Base-by-base conservation (phyloP, 2,329 filamentous ascomycete species). In the Colletotrichum theobromicola region DNA sequence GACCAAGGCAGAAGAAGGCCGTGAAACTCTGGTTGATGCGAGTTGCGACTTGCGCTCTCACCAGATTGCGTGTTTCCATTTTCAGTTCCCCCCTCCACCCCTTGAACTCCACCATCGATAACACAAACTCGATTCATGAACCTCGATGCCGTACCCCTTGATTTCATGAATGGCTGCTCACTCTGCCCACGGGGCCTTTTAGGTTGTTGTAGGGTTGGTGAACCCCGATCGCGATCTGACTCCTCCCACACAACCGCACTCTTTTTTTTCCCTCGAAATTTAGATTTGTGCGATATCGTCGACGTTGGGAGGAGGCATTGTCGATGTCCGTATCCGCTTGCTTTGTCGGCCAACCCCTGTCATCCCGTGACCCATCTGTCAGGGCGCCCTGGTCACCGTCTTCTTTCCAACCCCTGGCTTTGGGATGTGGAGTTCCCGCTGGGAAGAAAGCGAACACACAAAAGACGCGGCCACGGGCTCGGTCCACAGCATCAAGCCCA, bases 211-310 rank as follows among this genome's bases (percentile, higher is more conserved):
- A 64, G 70, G 70, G 70, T 64, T 73, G 65, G 21, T 32, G 58
- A 73, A 35, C 70, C 70, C 70, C 70, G 64, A 73, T 70, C 66
- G n/a, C 34, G 57, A 73, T 73, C 26, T 42, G 37, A 65, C 32
- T 46, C 42, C 35, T 26, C 46, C 34, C 70, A 58, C 58, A 46
- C 69, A 67, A 34, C 32, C 28, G n/a, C 58, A 32, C 66, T 12
- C 63, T 35, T 61, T 61, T 32, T 35, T 24, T 24, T 53, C 10
- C 12, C n/a, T 34, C 57, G 34, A 18, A 18, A 61, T 58, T 32
- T 32, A 30, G 26, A n/a, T n/a, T 30, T 32, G 18, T 34, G 30
- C 57, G 30, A 61, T 34, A 16, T 61, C 30, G 37, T 65, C 62
- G 62, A 50, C 37, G 37, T 30, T 35, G 58, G 21, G 26, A 35